Percentiles rank a stretch among this genome's conserved stretches.
Conservation (phyloP, 345 rosid species). For the Barbarea vulgaris region DNA sequence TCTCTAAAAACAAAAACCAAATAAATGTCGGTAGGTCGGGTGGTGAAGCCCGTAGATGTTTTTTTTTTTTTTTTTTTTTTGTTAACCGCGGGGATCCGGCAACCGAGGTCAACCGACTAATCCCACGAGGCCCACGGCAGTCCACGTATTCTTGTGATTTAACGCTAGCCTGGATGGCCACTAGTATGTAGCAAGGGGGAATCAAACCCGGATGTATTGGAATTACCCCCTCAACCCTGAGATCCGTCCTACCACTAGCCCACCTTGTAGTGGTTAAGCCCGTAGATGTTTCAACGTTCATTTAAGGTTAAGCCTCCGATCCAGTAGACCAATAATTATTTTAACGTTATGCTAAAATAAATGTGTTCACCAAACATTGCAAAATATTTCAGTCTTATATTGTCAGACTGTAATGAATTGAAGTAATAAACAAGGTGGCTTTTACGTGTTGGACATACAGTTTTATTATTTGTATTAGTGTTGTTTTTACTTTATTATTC, state of each 20-base stretch:
- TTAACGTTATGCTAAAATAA: conserved; percentile 1
- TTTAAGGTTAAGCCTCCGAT: conserved; percentile 7
- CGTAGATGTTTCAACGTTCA: conserved; percentile 18
- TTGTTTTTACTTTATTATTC: background rate
- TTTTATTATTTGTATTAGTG: background rate
- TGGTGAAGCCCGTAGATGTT: conserved; percentile 9
- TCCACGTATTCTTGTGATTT: no score
- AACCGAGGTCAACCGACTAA: no score
- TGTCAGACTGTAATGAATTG: background rate
- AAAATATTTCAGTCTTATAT: background rate
- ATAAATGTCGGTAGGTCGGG: background rate
- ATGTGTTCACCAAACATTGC: conserved; percentile 14
- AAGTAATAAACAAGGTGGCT: background rate
- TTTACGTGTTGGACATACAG: background rate
- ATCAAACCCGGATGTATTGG: no score
- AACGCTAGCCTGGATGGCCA: no score
- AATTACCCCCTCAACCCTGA: no score
- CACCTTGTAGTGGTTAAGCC: no score
- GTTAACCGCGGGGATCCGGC: no score
- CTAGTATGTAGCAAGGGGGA: no score
- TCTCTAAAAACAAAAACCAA: background rate
- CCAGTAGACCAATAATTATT: background rate
- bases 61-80: no score
- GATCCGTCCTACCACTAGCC: no score
- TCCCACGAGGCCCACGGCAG: no score